phyloP scores from a whole-genome alignment of 177 flowering plant species.

The Tripterygium wilfordii region DNA sequence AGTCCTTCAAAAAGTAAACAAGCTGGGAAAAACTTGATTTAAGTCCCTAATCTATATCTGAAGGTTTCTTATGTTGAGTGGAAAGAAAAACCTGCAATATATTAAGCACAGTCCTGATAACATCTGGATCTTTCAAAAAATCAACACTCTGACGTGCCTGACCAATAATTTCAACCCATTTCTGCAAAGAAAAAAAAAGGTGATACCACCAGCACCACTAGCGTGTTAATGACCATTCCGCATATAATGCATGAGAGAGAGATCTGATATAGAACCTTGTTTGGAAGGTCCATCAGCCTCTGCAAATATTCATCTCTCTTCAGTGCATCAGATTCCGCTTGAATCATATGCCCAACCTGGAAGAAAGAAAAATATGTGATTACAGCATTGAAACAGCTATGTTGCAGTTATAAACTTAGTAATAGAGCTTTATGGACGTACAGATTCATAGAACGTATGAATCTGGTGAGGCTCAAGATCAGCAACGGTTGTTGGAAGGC shows the following conservation, averaged over 20 bases:
- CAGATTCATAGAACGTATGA: constrained; percentile 97
- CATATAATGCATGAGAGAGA: neutral
- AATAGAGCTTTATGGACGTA: constrained; percentile 27
- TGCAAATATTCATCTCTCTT: constrained; percentile 91
- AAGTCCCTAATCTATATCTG: too few species aligned
- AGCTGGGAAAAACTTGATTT: too few species aligned
- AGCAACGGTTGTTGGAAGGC: constrained; percentile 71
- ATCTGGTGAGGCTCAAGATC: constrained; percentile 99
- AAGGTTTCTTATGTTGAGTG: too few species aligned
- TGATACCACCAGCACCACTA: too few species aligned
- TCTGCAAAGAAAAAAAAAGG: constrained; percentile 42
- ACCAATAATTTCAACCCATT: constrained; percentile 94
- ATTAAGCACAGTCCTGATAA: constrained; percentile 82
- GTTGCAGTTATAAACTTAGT: too few species aligned
- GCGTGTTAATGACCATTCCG: too few species aligned
- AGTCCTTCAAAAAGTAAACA: too few species aligned
- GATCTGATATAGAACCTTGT: constrained; percentile 74
- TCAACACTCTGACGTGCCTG: constrained; percentile 95
- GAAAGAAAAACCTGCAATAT: constrained; percentile 73
- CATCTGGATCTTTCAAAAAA: constrained; percentile 80
- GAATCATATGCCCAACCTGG: constrained; percentile 96
- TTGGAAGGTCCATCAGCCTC: constrained; percentile 92
- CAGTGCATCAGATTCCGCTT: constrained; percentile 91
- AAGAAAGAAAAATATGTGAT: constrained; percentile 1
- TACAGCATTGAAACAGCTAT: too few species aligned